phyloP scores from a whole-genome alignment of 2,329 filamentous ascomycete genomes.

The Dactylonectria estremocensis region DNA sequence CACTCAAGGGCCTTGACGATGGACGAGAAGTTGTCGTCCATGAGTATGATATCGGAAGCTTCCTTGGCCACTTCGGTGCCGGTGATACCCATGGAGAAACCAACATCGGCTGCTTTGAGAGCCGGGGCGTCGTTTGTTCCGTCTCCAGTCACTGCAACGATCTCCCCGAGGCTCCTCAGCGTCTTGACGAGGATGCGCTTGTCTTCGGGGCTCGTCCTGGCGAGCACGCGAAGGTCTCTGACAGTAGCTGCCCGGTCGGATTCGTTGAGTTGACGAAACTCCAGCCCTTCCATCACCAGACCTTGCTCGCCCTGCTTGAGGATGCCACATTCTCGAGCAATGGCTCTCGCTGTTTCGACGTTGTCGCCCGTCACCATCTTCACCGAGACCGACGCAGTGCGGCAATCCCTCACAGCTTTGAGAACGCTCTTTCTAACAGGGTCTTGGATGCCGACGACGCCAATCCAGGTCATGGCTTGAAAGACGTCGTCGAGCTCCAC shows the following conservation, averaged over 20 bases:
- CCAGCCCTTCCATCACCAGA: conserved; percentile 70
- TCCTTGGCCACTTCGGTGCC: conserved; percentile 77
- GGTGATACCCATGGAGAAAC: conserved; percentile 78
- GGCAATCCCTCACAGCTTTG: conserved; percentile 74
- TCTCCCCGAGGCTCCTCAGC: conserved; percentile 76
- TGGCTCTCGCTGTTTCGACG: conserved; percentile 60
- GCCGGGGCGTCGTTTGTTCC: conserved; percentile 78
- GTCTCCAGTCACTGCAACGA: conserved; percentile 77
- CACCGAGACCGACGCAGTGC: conserved; percentile 76
- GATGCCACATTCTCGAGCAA: conserved; percentile 60
- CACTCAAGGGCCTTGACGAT: conserved; percentile 78
- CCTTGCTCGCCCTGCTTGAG: conserved; percentile 70
- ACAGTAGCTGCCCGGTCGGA: conserved; percentile 66
- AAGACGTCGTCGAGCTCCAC: conserved; percentile 57
- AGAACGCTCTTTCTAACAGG: conserved; percentile 75
- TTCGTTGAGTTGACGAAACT: conserved; percentile 71
- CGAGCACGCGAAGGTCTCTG: conserved; percentile 76
- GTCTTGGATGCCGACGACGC: conserved; percentile 76
- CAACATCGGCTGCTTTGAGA: conserved; percentile 76
- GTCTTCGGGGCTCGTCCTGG: conserved; percentile 79
- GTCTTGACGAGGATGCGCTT: conserved; percentile 76
- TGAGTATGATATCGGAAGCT: conserved; percentile 76
- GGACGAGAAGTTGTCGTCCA: conserved; percentile 77
- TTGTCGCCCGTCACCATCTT: conserved; percentile 73
- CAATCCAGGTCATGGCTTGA: conserved; percentile 56